Conservation (phyloP, 805 yeast genomes). For the Millerozyma miso region DNA sequence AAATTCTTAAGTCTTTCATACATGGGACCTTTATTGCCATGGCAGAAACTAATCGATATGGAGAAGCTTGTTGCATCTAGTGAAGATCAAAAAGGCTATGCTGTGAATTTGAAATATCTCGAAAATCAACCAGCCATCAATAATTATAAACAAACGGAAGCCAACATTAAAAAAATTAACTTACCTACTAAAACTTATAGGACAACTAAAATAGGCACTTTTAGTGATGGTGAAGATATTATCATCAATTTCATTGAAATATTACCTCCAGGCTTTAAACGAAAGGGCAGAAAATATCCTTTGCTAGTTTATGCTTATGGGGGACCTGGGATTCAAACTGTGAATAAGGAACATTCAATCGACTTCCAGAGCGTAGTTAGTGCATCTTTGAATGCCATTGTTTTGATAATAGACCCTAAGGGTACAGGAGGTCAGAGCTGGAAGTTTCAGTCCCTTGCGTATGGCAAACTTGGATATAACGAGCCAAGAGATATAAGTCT, state of each 20-base stretch:
- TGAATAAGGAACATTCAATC: conserved; percentile 41
- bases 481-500: conserved; percentile 67
- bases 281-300: conserved; percentile 47
- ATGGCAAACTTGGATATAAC: conserved; percentile 61
- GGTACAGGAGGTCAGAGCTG: conserved; percentile 82
- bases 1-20: conserved; percentile 64
- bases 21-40: conserved; percentile 74
- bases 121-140: conserved; percentile 12
- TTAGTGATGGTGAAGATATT: conserved; percentile 26
- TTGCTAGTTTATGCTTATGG: conserved; percentile 68
- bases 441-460: conserved; percentile 56
- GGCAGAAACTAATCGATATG: conserved; percentile 61
- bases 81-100: conserved; percentile 2
- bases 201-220: conserved; percentile 24
- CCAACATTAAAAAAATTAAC: conserved; percentile 30
- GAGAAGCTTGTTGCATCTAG: conserved; percentile 16
- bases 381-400: conserved; percentile 55
- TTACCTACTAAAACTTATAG: conserved; percentile 48
- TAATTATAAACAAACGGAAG: conserved; percentile 11
- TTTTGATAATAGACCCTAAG: conserved; percentile 70
- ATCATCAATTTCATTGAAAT: conserved; percentile 55
- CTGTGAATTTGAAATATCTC: conserved; percentile 11
- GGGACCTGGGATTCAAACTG: conserved; percentile 74
- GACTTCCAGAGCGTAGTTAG: conserved; percentile 59
- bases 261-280: conserved; percentile 53